A percentile compares a stretch with the other conserved stretches of the same genome.
These are phyloP conservation scores for Phytopythium mirpurense DNA, from an alignment of 352 stramenopile species.

Conservation along the genomic window DNA sequence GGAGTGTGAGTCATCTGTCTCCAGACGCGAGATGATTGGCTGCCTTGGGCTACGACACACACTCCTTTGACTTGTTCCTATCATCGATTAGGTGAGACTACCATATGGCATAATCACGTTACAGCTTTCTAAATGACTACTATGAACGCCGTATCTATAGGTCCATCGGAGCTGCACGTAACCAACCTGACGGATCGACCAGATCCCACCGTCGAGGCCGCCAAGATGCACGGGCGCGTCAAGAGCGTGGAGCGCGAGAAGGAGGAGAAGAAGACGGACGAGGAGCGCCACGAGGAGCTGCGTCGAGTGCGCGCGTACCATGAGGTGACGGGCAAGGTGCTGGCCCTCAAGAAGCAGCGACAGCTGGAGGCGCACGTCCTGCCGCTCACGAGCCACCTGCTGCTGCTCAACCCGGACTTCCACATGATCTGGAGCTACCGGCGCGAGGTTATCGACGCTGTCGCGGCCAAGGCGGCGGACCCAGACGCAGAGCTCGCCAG, in stretches of 20 bases:
- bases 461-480: constrained; percentile 22
- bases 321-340: constrained; percentile 66
- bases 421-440: constrained; percentile 97
- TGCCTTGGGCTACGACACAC: too few relatives aligned
- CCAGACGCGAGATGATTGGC: too few relatives aligned
- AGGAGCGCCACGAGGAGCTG: constrained; percentile 55
- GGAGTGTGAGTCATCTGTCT: too few relatives aligned
- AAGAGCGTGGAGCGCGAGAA: constrained; percentile 75
- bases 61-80: too few relatives aligned
- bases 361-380: constrained; percentile 50
- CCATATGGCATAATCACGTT: too few relatives aligned
- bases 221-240: constrained; percentile 60
- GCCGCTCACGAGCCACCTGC: constrained; percentile 88
- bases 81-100: too few relatives aligned
- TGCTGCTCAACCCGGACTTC: constrained; percentile 96
- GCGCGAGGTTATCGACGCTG: constrained; percentile 83
- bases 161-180: neutral
- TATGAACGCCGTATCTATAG: neutral
- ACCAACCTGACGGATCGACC: neutral
- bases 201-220: neutral
- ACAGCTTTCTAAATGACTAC: too few relatives aligned
- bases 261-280: constrained; percentile 58
- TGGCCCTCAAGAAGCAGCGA: constrained; percentile 51
- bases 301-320: constrained; percentile 71
- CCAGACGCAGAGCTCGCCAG: constrained; percentile 23